These are phyloP conservation scores for Avena insularis DNA, from an alignment of 176 grass and related monocot species.

Conservation along the genomic window DNA sequence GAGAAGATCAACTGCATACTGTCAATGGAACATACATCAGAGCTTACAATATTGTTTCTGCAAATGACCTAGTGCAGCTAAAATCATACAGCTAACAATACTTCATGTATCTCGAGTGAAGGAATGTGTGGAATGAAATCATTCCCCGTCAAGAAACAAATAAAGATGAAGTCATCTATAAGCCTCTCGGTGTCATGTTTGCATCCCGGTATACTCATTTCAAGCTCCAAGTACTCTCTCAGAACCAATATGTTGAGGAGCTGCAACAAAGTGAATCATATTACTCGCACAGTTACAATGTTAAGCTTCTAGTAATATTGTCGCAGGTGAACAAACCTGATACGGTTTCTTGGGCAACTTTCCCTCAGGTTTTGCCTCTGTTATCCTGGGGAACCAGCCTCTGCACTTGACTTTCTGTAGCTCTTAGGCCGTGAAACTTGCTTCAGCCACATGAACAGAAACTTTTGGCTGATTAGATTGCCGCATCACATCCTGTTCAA, in stretches of 20 bases:
- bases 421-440: constrained; percentile 20
- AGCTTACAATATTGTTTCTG: not conserved
- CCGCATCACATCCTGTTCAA: not conserved
- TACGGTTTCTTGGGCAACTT: constrained; percentile 41
- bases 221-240: constrained; percentile 79
- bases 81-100: not conserved
- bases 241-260: constrained; percentile 81
- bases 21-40: not conserved
- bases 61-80: not conserved
- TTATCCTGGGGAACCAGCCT: constrained; percentile 31
- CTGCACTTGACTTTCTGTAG: not conserved
- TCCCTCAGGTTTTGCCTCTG: not conserved
- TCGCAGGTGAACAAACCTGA: constrained; percentile 36
- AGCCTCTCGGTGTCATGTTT: constrained; percentile 63
- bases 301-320: not conserved
- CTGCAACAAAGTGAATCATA: constrained; percentile 39
- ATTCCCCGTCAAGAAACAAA: constrained; percentile 85
- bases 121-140: constrained; percentile 90
- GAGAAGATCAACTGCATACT: constrained; percentile 63
- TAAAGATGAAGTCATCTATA: constrained; percentile 82
- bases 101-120: constrained; percentile 76
- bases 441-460: not conserved
- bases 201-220: constrained; percentile 54
- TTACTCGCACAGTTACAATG: not conserved
- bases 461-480: not conserved